Percentiles rank a stretch among this genome's conserved stretches.
Conservation (phyloP, 1,284 basidiomycete species). For the Cryptococcus deneoformans region DNA sequence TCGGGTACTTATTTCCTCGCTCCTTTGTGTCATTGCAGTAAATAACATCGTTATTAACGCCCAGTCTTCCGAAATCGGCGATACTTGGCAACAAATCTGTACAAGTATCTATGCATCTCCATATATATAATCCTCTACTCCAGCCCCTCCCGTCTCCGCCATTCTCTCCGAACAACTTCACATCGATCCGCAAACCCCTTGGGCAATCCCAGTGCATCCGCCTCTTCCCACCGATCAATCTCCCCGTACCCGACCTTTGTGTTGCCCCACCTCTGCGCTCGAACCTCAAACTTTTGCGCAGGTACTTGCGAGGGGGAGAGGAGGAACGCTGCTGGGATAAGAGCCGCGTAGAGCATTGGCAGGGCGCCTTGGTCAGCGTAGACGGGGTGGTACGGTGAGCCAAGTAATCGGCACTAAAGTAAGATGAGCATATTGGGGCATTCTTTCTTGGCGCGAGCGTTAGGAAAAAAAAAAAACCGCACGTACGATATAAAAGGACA, state of each 20-base stretch:
- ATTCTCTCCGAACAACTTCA: constrained; percentile 31
- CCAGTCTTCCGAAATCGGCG: too few species aligned
- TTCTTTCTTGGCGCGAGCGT: not conserved
- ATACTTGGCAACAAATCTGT: too few species aligned
- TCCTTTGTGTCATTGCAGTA: too few species aligned
- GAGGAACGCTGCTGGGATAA: constrained; percentile 30
- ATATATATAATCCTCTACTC: not conserved
- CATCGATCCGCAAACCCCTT: constrained; percentile 24
- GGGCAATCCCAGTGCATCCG: constrained; percentile 24
- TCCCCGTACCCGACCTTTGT: constrained; percentile 36
- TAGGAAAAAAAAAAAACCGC: not conserved
- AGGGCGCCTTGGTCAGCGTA: constrained; percentile 32
- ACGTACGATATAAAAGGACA: constrained; percentile 69
- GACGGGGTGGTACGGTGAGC: constrained; percentile 38
- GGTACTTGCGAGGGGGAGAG: constrained; percentile 24
- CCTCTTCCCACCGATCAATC: constrained; percentile 37
- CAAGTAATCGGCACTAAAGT: constrained; percentile 30
- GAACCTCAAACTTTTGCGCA: constrained; percentile 28
- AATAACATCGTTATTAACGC: too few species aligned
- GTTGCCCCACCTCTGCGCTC: constrained; percentile 18
- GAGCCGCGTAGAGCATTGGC: constrained; percentile 39
- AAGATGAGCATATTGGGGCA: not conserved
- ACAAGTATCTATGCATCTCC: too few species aligned
- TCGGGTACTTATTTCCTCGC: too few species aligned
- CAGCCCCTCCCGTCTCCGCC: constrained; percentile 24